Base-by-base conservation (phyloP, 352 stramenopile species). In the Pythium apleroticum region DNA sequence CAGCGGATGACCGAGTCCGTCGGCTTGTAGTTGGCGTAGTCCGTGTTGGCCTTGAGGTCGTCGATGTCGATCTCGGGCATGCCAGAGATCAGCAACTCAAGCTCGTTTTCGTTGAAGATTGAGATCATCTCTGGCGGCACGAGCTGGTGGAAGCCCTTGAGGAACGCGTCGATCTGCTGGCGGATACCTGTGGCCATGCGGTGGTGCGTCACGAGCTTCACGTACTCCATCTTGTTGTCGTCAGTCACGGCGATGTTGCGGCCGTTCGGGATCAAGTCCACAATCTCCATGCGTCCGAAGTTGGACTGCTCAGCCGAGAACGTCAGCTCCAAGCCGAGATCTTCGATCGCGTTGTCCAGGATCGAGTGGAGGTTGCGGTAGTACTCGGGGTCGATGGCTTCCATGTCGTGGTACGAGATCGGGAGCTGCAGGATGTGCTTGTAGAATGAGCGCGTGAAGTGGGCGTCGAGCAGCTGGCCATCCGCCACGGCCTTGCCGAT, bases 361-460 rank as follows among this genome's bases (percentile, higher is more conserved):
- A 98, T 93, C 57, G 92, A 96, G 68, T 92, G 87, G 22, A 98
- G 74, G 67, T 97, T 97, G n/a, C 88, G 82, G 72, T 97, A 97
- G 60, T 98, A 96, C 74, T 99, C 96, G 10, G 96, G 97, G 72
- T 99, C 97, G 55, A 99, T 98, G 3, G 94, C 96, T 86, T 99
- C 95, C 97, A 99, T 99, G 79, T 99, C 98, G 62, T 98, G 88
- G 72, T 99, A 98, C 48, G 80, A 93, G 43, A 99, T 96, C 56
- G 98, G 96, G 39, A 98, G 78, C 68, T 98, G 97, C 53, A 99
- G 75, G 72, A 99, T 99, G 74, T 99, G 97, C 80, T 96, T 96
- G 89, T 99, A 99, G 57, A 99, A 97, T 57, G 89, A 98, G 15
- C 97, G 82, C 24, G 97, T 99, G 65, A 99, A 99, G 68, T 99